These are phyloP conservation scores for Tulasnella sp. DNA, from an alignment of 768 basidiomycete genomes.

Conservation along the genomic window DNA sequence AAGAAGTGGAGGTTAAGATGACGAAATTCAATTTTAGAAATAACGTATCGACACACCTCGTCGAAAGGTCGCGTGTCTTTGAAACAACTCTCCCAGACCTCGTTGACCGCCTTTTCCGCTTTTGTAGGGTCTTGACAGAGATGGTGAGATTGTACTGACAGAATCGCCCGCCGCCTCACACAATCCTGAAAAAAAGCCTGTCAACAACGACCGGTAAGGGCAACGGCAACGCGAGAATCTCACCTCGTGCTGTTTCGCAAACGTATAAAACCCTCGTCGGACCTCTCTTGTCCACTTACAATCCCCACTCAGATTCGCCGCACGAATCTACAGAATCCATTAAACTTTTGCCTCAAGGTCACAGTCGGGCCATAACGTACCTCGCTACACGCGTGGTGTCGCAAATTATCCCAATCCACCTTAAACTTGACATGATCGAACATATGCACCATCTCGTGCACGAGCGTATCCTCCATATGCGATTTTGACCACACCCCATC, in stretches of 20 bases:
- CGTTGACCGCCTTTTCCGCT: slow-evolving; percentile 84
- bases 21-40: background rate
- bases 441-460: slow-evolving; percentile 90
- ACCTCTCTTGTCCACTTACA: slow-evolving; percentile 79
- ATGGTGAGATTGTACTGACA: slow-evolving; percentile 72
- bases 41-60: slow-evolving; percentile 43
- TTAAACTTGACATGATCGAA: slow-evolving; percentile 94
- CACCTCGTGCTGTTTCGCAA: slow-evolving; percentile 94
- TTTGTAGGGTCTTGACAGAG: slow-evolving; percentile 59
- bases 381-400: slow-evolving; percentile 96
- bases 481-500: slow-evolving; percentile 66
- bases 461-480: slow-evolving; percentile 87
- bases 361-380: slow-evolving; percentile 34
- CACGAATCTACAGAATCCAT: slow-evolving; percentile 60
- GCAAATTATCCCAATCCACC: slow-evolving; percentile 77
- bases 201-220: background rate
- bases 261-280: slow-evolving; percentile 56
- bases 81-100: slow-evolving; percentile 96
- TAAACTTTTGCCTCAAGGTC: no score
- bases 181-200: slow-evolving; percentile 67
- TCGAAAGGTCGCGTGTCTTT: slow-evolving; percentile 94
- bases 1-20: background rate
- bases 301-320: slow-evolving; percentile 87
- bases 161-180: slow-evolving; percentile 73
- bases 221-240: slow-evolving; percentile 12